A percentile compares a stretch with the other conserved stretches of the same genome.
phyloP scores from a whole-genome alignment of 257 asterid species.

The Misopates orontium region DNA sequence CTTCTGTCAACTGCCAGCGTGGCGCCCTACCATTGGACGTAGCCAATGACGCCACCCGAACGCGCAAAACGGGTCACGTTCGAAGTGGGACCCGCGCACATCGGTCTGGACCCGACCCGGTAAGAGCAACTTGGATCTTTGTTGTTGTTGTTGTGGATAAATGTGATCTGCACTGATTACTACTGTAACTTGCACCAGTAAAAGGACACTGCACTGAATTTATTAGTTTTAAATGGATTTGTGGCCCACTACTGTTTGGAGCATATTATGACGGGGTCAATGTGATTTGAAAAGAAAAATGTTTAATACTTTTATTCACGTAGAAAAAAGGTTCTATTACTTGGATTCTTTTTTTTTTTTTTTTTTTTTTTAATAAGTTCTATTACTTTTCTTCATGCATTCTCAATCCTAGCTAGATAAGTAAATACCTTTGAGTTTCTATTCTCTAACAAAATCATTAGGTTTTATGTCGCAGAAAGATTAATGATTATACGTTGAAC shows the following conservation, averaged over 20 bases:
- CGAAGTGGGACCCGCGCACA: conserved; percentile 31
- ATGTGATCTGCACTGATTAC: neutral
- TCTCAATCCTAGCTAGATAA: too few relatives aligned
- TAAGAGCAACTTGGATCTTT: conserved; percentile 12
- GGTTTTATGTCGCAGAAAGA: too few relatives aligned
- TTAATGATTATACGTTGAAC: too few relatives aligned
- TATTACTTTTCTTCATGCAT: too few relatives aligned
- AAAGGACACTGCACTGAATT: neutral
- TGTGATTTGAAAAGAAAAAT: too few relatives aligned
- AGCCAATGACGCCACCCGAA: conserved; percentile 26
- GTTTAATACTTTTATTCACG: too few relatives aligned
- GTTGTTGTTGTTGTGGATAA: neutral
- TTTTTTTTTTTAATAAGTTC: too few relatives aligned
- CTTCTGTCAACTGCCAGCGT: conserved; percentile 31
- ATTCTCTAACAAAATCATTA: too few relatives aligned
- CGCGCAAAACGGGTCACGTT: conserved; percentile 39
- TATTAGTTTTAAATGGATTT: too few relatives aligned
- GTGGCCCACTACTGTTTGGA: neutral
- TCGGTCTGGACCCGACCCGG: conserved; percentile 28
- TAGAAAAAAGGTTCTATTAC: too few relatives aligned
- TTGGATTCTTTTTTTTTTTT: too few relatives aligned
- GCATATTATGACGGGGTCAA: neutral
- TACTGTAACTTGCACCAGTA: neutral
- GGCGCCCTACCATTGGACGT: conserved; percentile 26
- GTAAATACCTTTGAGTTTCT: too few relatives aligned